Evolutionary conservation across 108 stramenopile species (phyloP), one percentile per base, ranked within the genome.

Genomic region (Halocafeteria seosinensis): DNA sequence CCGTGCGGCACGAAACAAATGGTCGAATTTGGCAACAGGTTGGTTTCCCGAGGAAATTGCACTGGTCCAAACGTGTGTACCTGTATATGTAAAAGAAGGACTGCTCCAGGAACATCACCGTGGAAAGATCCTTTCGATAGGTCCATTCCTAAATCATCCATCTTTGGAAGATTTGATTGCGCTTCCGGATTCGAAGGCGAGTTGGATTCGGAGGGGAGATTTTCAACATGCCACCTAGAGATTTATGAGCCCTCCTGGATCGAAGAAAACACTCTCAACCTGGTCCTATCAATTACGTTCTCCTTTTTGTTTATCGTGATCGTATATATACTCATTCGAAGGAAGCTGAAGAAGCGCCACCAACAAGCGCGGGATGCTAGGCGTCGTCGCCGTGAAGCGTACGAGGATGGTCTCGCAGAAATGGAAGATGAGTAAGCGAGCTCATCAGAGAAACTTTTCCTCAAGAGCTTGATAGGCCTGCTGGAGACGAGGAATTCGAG

Each of bases 41-140:
- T 34, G 31, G 57, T 63, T 34, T 17, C 30, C 11, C 71, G 85
- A 37, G 88, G 88, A 29, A 79, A 82, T 47, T 88, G 88, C 77
- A 72, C 79, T 0, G 78, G 80, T 23, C 88, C 88, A 3, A 84
- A 87, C 65, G 65, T 81, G 62, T 89, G 88, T 76, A 81, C 78
- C 0, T 89, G 86, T 64, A 33, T 64, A n/a, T 89, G 88, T 72
- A 28, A 64, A 3, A 79, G 70, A 1, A 77, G 66, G 28, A n/a
- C n/a, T n/a, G n/a, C n/a, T n/a, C n/a, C n/a, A n/a, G n/a, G n/a
- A n/a, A n/a, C n/a, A n/a, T n/a, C n/a, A n/a, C 50, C 72, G 35
- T 86, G 83, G 73, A 34, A 61, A 23, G 73, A 32, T 4, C 77
- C 81, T 11, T 80, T 76, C 26, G 84, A 85, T 29, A 83, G 87